Evolutionary conservation across 768 basidiomycete species (phyloP).

Genomic region (Podaxis pistillaris): DNA sequence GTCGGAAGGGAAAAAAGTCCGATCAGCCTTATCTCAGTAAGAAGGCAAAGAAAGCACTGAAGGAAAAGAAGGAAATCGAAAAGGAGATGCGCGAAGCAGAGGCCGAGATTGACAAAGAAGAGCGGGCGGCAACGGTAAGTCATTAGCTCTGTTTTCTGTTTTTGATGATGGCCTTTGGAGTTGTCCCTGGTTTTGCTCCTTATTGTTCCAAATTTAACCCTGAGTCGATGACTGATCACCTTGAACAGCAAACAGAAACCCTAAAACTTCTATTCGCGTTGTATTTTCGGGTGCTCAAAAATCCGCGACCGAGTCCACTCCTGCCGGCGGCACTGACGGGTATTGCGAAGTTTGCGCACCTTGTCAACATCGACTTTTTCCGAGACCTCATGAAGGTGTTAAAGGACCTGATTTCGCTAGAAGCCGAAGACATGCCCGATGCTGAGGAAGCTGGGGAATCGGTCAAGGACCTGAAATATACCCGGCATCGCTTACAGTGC

Average conservation of each 20-base stretch:
- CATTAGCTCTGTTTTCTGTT: conserved; percentile 7
- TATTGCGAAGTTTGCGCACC: conserved; percentile 89
- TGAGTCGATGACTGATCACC: conserved; percentile 14
- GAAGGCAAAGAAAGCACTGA: conserved; percentile 81
- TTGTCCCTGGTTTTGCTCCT: neutral
- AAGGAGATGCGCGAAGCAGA: conserved; percentile 93
- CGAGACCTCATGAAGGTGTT: conserved; percentile 89
- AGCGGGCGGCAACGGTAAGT: conserved; percentile 77
- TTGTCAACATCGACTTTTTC: conserved; percentile 99
- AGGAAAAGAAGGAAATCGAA: conserved; percentile 87
- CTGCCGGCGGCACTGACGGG: conserved; percentile 88
- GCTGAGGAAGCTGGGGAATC: conserved; percentile 16
- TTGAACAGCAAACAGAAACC: conserved; percentile 89
- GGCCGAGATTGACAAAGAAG: conserved; percentile 91
- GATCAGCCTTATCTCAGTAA: conserved; percentile 84
- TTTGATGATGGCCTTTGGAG: neutral
- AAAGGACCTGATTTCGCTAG: conserved; percentile 66
- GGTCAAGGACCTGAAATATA: conserved; percentile 29
- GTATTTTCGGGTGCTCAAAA: conserved; percentile 95
- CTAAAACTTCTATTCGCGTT: conserved; percentile 95
- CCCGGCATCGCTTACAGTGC: conserved; percentile 70
- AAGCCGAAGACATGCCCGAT: conserved; percentile 32
- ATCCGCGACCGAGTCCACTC: conserved; percentile 71
- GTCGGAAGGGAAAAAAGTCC: conserved; percentile 56
- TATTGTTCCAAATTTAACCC: conserved; percentile 6